A percentile compares a stretch with the other conserved stretches of the same genome.
These are phyloP conservation scores for Pneumocystis jirovecii DNA, from an alignment of 1,139 yeast genomes.

Conservation along the genomic window DNA sequence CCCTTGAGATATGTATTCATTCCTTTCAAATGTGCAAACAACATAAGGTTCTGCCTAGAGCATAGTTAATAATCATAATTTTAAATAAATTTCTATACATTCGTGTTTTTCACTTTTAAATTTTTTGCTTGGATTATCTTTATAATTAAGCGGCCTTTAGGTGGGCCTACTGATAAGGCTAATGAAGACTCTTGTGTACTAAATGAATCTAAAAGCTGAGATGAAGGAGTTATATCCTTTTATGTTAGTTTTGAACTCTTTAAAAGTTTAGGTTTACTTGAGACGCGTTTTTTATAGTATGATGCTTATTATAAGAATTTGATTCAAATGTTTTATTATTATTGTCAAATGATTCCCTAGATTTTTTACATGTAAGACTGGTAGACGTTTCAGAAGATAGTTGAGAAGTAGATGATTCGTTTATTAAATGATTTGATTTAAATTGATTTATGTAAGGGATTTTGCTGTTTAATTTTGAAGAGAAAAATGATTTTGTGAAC, in stretches of 20 bases:
- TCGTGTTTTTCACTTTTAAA: conserved; percentile 38
- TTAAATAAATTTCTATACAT: conserved; percentile 40
- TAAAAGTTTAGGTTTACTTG: background rate
- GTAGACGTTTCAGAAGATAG: background rate
- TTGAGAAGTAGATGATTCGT: background rate
- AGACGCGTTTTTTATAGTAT: background rate
- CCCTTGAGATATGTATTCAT: conserved; percentile 76
- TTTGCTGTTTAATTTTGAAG: background rate
- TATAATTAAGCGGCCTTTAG: conserved; percentile 59
- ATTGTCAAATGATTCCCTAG: background rate
- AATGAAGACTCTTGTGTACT: background rate
- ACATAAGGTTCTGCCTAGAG: conserved; percentile 35
- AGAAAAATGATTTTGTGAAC: background rate
- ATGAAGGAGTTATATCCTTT: background rate
- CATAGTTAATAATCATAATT: background rate
- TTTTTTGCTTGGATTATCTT: conserved; percentile 67
- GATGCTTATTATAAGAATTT: background rate
- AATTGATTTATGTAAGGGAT: background rate
- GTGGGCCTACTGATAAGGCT: conserved; percentile 15
- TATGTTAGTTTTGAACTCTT: background rate
- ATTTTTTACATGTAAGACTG: background rate
- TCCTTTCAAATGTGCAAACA: conserved; percentile 83
- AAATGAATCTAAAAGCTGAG: background rate
- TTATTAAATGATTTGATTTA: background rate
- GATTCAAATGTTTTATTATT: background rate